Conservation (phyloP, 257 asterid genomes). For the Craterostigma plantagineum region DNA sequence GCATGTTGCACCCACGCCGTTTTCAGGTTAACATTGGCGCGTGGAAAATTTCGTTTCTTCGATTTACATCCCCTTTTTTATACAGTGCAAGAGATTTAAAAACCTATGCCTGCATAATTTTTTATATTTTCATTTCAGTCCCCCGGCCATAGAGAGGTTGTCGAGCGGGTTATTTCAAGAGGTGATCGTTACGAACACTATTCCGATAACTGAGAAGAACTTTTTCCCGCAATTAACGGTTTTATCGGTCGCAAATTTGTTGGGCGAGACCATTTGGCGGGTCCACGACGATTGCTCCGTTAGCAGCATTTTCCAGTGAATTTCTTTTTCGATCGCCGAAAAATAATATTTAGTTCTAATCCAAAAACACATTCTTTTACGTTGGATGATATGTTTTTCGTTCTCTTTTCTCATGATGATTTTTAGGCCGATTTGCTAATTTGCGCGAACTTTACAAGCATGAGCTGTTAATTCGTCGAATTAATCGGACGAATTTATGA, state of each 20-base stretch:
- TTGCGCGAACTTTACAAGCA: no score
- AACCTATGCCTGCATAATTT: background rate
- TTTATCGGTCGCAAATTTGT: slow-evolving; percentile 75
- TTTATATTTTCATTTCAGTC: background rate
- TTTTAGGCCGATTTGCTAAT: no score
- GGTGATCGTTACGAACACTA: slow-evolving; percentile 75
- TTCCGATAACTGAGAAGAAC: slow-evolving; percentile 65
- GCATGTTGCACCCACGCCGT: slow-evolving; percentile 96
- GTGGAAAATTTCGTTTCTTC: background rate
- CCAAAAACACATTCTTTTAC: no score
- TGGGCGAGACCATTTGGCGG: slow-evolving; percentile 97
- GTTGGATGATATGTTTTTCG: no score
- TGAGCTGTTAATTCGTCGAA: no score
- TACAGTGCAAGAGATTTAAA: no score
- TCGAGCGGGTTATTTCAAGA: slow-evolving; percentile 88
- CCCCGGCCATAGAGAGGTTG: slow-evolving; percentile 33
- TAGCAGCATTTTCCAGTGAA: slow-evolving; percentile 81
- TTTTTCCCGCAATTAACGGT: slow-evolving; percentile 75
- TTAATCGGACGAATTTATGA: no score
- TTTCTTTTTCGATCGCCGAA: background rate
- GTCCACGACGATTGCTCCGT: slow-evolving; percentile 89
- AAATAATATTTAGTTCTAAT: background rate
- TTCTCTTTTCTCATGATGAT: no score
- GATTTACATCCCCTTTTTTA: background rate
- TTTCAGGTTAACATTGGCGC: slow-evolving; percentile 54